Conservation (phyloP, 192 early-diverging fungal genomes). For the Coemansia sp. region DNA sequence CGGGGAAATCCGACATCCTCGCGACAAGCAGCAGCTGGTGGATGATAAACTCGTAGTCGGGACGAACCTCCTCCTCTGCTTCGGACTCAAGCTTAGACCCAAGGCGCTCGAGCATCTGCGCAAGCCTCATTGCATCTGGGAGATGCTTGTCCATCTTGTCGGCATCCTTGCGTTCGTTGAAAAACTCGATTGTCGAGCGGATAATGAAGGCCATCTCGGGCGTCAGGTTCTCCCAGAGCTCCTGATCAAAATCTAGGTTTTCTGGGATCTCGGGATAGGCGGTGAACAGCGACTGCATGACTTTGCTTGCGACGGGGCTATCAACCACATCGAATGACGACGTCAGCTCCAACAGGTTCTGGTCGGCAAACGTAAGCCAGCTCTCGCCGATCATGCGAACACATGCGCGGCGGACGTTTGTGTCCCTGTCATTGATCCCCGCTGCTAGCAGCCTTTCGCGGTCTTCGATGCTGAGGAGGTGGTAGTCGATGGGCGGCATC, state of each 20-base stretch:
- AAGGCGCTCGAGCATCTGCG: constrained; percentile 48
- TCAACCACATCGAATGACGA: constrained; percentile 72
- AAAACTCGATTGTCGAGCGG: constrained; percentile 47
- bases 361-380: constrained; percentile 73
- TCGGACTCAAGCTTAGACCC: constrained; percentile 45
- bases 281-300: constrained; percentile 63
- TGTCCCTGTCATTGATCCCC: constrained; percentile 81
- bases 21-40: constrained; percentile 72
- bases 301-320: constrained; percentile 62
- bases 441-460: constrained; percentile 69
- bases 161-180: constrained; percentile 54
- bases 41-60: constrained; percentile 54
- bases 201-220: constrained; percentile 58
- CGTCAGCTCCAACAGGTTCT: constrained; percentile 74
- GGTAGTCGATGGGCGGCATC: constrained; percentile 72
- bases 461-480: constrained; percentile 64
- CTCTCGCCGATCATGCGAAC: constrained; percentile 65
- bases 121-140: constrained; percentile 66
- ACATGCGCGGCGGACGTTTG: constrained; percentile 71
- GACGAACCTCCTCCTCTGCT: constrained; percentile 43
- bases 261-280: constrained; percentile 67
- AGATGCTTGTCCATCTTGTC: constrained; percentile 64
- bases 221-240: constrained; percentile 57
- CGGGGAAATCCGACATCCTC: constrained; percentile 75
- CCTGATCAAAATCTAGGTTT: constrained; percentile 57